phyloP scores from a whole-genome alignment of 164 flowering plant species.

The Tetrastigma voinierianum region DNA sequence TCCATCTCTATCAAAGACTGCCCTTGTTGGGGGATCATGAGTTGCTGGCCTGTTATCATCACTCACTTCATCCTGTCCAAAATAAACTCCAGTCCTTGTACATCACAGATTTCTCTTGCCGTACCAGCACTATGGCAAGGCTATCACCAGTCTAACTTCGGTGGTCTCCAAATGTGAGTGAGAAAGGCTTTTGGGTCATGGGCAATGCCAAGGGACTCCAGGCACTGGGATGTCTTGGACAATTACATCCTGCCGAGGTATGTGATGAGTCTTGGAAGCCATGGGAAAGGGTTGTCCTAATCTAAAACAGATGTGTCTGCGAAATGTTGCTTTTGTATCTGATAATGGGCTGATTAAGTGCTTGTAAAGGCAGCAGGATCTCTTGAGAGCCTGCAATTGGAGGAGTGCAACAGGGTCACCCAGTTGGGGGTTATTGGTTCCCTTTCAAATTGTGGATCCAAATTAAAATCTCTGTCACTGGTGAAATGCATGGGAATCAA shows the following conservation, averaged over 20 bases:
- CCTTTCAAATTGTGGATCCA: constrained; percentile 34
- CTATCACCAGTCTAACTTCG: constrained; percentile 20
- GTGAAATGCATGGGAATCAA: constrained; percentile 54
- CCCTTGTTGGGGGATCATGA: constrained; percentile 57
- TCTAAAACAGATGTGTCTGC: constrained; percentile 48
- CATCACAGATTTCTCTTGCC: constrained; percentile 37
- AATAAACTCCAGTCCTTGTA: constrained; percentile 36
- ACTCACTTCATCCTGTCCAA: constrained; percentile 31
- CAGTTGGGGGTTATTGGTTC: constrained; percentile 36
- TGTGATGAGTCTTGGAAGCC: constrained; percentile 48
- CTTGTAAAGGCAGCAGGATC: constrained; percentile 44
- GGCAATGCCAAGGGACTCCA: constrained; percentile 40
- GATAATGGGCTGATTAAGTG: constrained; percentile 46
- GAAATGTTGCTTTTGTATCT: constrained; percentile 44
- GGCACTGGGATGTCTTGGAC: constrained; percentile 23
- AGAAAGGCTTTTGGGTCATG: constrained; percentile 53
- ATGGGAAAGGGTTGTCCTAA: constrained; percentile 43
- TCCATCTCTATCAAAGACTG: constrained; percentile 49
- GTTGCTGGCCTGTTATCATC: constrained; percentile 43
- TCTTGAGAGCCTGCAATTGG: constrained; percentile 51
- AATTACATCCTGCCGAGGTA: constrained; percentile 40
- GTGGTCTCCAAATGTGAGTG: constrained; percentile 31
- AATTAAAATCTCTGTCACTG: constrained; percentile 46
- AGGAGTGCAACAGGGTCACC: constrained; percentile 47
- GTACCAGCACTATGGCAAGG: constrained; percentile 37